phyloP scores from a whole-genome alignment of 2,329 filamentous ascomycete species.

The Ascochyta rabiei region DNA sequence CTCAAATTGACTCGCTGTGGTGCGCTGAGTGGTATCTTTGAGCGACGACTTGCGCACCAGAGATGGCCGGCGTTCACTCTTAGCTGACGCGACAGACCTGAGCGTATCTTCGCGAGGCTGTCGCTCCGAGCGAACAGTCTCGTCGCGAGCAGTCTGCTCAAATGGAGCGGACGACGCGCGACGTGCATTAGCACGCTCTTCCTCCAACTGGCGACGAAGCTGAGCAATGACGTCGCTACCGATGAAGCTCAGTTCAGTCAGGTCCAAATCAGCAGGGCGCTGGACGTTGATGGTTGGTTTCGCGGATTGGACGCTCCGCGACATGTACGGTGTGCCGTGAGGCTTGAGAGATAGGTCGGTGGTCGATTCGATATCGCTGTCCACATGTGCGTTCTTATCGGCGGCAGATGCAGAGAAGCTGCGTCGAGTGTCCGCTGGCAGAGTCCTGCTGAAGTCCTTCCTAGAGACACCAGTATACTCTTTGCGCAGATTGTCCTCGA shows the following conservation, averaged over 20 bases:
- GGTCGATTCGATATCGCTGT: constrained; percentile 45
- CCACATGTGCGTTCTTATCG: constrained; percentile 29
- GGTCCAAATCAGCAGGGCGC: constrained; percentile 38
- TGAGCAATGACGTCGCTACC: constrained; percentile 59
- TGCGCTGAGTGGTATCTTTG: constrained; percentile 55
- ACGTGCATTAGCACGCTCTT: constrained; percentile 56
- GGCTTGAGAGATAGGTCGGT: constrained; percentile 49
- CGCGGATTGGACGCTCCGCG: constrained; percentile 27
- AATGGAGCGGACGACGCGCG: constrained; percentile 25
- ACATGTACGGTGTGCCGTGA: constrained; percentile 36
- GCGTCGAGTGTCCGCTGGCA: constrained; percentile 26
- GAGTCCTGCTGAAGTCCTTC: constrained; percentile 18
- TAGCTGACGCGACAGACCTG: constrained; percentile 45
- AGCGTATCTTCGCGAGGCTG: constrained; percentile 49
- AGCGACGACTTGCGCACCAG: constrained; percentile 62
- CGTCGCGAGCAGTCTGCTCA: constrained; percentile 44
- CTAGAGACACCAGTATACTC: constrained; percentile 32
- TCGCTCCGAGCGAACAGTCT: constrained; percentile 48
- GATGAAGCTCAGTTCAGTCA: constrained; percentile 63
- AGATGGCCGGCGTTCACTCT: constrained; percentile 48
- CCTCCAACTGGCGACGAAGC: constrained; percentile 61
- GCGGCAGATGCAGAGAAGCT: constrained; percentile 43
- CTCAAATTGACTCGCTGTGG: constrained; percentile 37
- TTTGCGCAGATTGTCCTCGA: constrained; percentile 32
- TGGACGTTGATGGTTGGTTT: constrained; percentile 31